Conservation (phyloP, 2,329 filamentous ascomycete species). For the Nigrospora oryzae region DNA sequence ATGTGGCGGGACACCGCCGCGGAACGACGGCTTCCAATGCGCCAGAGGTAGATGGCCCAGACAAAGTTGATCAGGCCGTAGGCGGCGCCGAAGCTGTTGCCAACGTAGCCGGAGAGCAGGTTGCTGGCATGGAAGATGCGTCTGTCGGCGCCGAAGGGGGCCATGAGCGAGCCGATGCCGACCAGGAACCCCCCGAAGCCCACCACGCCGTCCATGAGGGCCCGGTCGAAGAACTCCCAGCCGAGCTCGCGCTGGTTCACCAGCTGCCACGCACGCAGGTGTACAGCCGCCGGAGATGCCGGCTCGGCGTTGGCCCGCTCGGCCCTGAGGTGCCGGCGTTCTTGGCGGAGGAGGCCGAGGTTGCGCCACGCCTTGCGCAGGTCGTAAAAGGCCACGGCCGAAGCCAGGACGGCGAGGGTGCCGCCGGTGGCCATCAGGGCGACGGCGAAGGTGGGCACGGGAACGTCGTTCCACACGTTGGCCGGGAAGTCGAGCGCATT, state of each 20-base stretch:
- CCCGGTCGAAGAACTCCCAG: conserved; percentile 40
- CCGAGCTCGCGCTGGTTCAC: conserved; percentile 39
- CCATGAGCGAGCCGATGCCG: conserved; percentile 41
- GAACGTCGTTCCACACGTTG: conserved; percentile 46
- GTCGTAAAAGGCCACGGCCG: conserved; percentile 37
- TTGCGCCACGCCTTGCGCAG: conserved; percentile 34
- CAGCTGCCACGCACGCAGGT: conserved; percentile 23
- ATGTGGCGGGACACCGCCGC: conserved; percentile 14
- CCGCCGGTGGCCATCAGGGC: conserved; percentile 46
- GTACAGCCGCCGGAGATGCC: conserved; percentile 10
- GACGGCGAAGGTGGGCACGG: conserved; percentile 37
- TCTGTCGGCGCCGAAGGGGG: conserved; percentile 38
- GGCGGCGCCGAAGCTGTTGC: conserved; percentile 38
- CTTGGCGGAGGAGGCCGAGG: conserved; percentile 31
- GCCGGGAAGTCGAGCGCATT: conserved; percentile 50
- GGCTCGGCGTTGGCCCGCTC: conserved; percentile 4
- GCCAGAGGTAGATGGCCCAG: conserved; percentile 36
- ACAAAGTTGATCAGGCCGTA: conserved; percentile 39
- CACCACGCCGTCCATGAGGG: conserved; percentile 41
- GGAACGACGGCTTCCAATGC: conserved; percentile 29
- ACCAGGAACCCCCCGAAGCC: conserved; percentile 41
- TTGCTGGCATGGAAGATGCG: conserved; percentile 38
- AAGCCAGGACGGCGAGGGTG: conserved; percentile 32
- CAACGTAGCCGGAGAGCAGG: conserved; percentile 45
- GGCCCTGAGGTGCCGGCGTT: conserved; percentile 24